Percentiles rank a stretch among this genome's conserved stretches.
Evolutionary conservation across 2,329 filamentous ascomycete species (phyloP).

Genomic region (Fusarium decemcellulare): DNA sequence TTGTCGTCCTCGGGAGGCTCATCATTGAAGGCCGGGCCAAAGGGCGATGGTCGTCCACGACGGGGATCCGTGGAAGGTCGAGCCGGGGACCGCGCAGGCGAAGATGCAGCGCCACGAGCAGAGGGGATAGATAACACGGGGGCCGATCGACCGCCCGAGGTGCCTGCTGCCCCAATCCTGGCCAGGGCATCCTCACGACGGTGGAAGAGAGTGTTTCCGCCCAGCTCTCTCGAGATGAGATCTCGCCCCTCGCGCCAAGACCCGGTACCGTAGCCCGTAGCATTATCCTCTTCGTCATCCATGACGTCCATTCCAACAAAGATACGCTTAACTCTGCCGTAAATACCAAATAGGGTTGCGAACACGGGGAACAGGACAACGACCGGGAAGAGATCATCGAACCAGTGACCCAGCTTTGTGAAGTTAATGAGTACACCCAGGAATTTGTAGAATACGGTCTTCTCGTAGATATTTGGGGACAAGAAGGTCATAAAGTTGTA

Average conservation of each 20-base stretch:
- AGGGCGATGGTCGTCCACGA: conserved; percentile 47
- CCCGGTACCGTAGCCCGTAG: conserved; percentile 79
- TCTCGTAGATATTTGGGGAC: conserved; percentile 77
- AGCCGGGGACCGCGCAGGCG: conserved; percentile 59
- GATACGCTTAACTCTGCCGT: conserved; percentile 83
- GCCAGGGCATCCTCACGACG: conserved; percentile 61
- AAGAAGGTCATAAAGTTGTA: conserved; percentile 98
- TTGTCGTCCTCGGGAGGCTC: conserved; percentile 81
- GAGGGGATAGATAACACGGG: conserved; percentile 66
- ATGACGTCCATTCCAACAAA: conserved; percentile 84
- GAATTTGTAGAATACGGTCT: conserved; percentile 90
- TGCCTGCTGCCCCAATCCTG: conserved; percentile 48
- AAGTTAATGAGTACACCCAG: conserved; percentile 87
- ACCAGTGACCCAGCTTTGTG: conserved; percentile 85
- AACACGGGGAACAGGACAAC: conserved; percentile 89
- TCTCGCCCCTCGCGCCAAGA: conserved; percentile 94
- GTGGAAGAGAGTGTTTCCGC: conserved; percentile 71
- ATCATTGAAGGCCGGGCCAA: conserved; percentile 57
- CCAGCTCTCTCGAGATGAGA: conserved; percentile 88
- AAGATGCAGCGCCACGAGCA: conserved; percentile 52
- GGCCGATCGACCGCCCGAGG: conserved; percentile 52
- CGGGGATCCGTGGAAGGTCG: conserved; percentile 48
- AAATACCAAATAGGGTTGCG: conserved; percentile 90
- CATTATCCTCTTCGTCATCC: conserved; percentile 78
- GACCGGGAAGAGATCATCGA: conserved; percentile 90